Evolutionary conservation across 306 rosid genomes (phyloP).

Genomic region (Acacia acuminata): DNA sequence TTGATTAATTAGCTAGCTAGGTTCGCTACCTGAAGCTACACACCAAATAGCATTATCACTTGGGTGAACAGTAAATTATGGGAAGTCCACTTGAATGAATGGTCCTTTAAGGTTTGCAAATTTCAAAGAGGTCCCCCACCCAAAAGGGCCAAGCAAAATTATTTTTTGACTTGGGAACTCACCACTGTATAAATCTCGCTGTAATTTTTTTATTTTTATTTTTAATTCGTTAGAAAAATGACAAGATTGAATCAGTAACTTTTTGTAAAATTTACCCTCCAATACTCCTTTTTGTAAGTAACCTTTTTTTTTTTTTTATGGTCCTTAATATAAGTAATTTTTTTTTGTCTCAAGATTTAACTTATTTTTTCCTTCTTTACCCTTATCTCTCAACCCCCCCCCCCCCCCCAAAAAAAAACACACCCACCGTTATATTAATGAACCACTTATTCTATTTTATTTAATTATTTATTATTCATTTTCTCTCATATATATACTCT

Average conservation of each 20-base stretch:
- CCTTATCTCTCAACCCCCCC: too few species aligned
- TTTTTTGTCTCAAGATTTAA: too few species aligned
- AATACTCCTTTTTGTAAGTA: too few species aligned
- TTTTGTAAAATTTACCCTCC: too few species aligned
- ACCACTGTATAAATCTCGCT: neutral
- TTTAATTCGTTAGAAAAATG: neutral
- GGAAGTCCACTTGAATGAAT: neutral
- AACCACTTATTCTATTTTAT: too few species aligned
- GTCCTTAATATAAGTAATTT: too few species aligned
- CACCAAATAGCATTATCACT: neutral
- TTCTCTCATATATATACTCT: too few species aligned
- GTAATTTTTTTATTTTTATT: neutral
- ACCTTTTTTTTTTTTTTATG: too few species aligned
- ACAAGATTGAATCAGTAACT: neutral
- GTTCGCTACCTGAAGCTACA: neutral
- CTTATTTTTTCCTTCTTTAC: too few species aligned
- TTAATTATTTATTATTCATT: too few species aligned
- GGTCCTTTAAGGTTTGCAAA: neutral
- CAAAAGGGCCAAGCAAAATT: neutral
- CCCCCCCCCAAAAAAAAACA: too few species aligned
- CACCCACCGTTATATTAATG: too few species aligned
- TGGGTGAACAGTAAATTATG: neutral
- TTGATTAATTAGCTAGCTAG: neutral
- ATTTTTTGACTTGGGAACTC: neutral
- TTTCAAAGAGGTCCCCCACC: neutral